phyloP scores from a whole-genome alignment of 768 basidiomycete genomes.

The Podaxis rugospora region DNA sequence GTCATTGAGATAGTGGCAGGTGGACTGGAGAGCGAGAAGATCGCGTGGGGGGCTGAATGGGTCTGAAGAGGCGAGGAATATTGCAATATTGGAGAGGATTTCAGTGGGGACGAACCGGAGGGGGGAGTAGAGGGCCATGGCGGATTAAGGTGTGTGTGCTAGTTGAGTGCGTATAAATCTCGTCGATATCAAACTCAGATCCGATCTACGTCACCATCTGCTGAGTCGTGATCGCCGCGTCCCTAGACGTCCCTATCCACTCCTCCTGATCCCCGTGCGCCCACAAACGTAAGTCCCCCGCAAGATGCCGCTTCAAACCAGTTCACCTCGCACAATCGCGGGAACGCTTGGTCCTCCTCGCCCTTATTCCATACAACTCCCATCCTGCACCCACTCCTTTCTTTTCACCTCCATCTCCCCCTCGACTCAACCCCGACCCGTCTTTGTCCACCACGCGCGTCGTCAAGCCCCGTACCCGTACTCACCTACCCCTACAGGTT shows the following conservation, averaged over 20 bases:
- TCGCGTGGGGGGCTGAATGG: conserved; percentile 43
- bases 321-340: conserved; percentile 8
- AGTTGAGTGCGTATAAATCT: background rate
- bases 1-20: conserved; percentile 35
- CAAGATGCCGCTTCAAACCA: conserved; percentile 5
- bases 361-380: background rate
- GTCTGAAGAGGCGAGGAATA: conserved; percentile 36
- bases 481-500: background rate
- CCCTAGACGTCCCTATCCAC: background rate
- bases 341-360: background rate
- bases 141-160: conserved; percentile 15
- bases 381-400: background rate
- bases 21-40: conserved; percentile 44
- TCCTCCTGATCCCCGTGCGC: conserved; percentile 4
- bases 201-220: background rate
- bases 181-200: background rate
- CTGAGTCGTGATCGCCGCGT: conserved; percentile 5
- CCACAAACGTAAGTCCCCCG: conserved; percentile 3
- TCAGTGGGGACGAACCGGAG: conserved; percentile 29
- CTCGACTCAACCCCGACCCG: background rate
- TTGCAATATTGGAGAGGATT: conserved; percentile 49
- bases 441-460: background rate
- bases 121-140: conserved; percentile 13
- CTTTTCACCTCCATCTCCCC: background rate
- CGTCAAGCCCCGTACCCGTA: background rate